phyloP scores from a whole-genome alignment of 108 stramenopile species.

The Hondaea fermentalgiana region DNA sequence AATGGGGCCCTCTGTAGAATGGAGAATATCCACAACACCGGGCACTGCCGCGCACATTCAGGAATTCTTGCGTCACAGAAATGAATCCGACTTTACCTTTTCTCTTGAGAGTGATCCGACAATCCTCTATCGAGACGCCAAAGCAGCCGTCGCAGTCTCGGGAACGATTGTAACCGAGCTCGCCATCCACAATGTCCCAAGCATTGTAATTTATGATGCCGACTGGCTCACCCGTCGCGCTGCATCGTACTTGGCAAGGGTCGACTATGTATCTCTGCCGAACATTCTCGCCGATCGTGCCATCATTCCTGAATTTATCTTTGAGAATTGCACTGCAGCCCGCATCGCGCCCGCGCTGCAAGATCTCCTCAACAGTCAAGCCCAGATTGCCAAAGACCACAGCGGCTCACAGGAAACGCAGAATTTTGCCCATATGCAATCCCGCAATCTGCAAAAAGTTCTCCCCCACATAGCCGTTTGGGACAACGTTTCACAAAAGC shows the following conservation, averaged over 20 bases:
- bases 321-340: not conserved
- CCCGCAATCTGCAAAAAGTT: not conserved
- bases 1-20: not conserved
- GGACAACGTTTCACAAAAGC: not conserved
- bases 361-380: not conserved
- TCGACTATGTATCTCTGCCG: not conserved
- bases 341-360: not conserved
- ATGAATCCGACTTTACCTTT: not conserved
- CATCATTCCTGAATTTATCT: not conserved
- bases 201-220: not conserved
- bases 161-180: not conserved
- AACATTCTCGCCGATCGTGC: not conserved
- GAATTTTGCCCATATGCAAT: not conserved
- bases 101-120: not conserved
- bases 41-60: not conserved
- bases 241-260: not conserved
- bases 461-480: not conserved
- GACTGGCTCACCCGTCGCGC: not conserved
- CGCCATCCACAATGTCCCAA: not conserved
- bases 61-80: not conserved
- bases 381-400: not conserved
- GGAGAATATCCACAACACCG: not conserved
- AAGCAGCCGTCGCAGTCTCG: not conserved
- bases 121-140: not conserved
- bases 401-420: not conserved